Evolutionary conservation across 176 grass and related monocot genomes (phyloP), one percentile per base, ranked within the genome.

Genomic region (Guadua angustifolia): DNA sequence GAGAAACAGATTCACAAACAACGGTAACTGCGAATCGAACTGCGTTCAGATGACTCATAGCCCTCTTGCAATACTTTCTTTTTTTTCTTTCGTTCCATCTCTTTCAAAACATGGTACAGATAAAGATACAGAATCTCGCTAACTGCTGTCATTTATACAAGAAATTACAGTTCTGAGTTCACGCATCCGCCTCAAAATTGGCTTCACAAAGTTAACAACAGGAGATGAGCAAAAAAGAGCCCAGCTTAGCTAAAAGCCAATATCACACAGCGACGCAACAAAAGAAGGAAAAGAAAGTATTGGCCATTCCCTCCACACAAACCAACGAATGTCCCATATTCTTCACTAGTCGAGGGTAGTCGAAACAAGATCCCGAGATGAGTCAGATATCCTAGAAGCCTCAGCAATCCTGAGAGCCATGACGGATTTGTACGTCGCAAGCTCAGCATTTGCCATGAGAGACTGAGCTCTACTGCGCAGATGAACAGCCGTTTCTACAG

Each of bases 371-470:
- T 93, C 84, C 40, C 58, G 76, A 60, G 81, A 82, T 47, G 79
- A 55, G 35, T 87, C 81, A 26, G 87, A 87, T 45, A 84, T 33
- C 43, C 33, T 62, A 17, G 88, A 59, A 38, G 81, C 84, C 71
- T 93, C 91, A 19, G 87, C 91, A 75, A 89, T 87, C 71, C 76
- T 84, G 5, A 90, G 77, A 39, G 85, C 77, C 88, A 93, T 87
- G 42, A 93, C 11, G 16, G 91, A 89, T 60, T 87, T 93, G 81
- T 93, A 93, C 26, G 73, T 49, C 4, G 82, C 81, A 1, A 90
- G 88, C 22, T 93, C 87, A 57, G 91, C 91, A 39, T 90, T 89
- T 33, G 57, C 51, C 85, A 93, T 93, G 16, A 93, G 85, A 33
- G 63, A 67, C 69, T 93, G 91, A 61, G 91, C 91, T 85, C 84